Base-by-base conservation (phyloP, 148 eudicot genomes). In the Cornus florida region DNA sequence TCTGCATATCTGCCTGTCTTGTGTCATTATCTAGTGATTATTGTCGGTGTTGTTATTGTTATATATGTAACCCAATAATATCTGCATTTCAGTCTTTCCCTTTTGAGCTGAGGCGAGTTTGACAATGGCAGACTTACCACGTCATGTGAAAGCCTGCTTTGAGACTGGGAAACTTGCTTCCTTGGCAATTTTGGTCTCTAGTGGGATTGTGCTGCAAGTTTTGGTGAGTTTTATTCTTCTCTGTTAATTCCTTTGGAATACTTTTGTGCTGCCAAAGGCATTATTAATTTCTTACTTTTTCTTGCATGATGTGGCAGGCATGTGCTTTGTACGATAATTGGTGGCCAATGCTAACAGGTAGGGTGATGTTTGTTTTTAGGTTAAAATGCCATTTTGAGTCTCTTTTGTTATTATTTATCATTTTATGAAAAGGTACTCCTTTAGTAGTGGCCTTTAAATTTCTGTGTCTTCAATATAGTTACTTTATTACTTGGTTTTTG, bases 271-370 rank as follows among this genome's bases (percentile, higher is more conserved):
- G 35, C 39, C 23, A 28, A 69, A 53, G 17, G 33, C 23, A 53
- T 73, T 62, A 48, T 23, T 48, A 50, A 60, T 35, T 23, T 66
- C 67, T 75, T 77, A 62, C 69, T 10, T 32, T 33, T 66, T 50
- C 64, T 33, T 85, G 57, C 70, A 32, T 77, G 46, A 53, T 85
- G 24, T 79, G 76, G 77, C 91, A 95, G 99, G 99, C 99, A 60
- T 96, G 99, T 89, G 99, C 97, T 80, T 83, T 95, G 87, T 95
- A 92, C 85, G 75, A 87, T 75, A 95, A 95, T 78, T 95, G 97
- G 99, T 95, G 99, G 97, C 99, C 99, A 70, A 92, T 95, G 99
- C 86, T 95, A 76, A 76, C 99, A 87, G 97, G 99, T 92, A 85
- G 23, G 72, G 14, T 24, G 66, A 70, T 76, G 38, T 31, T 17